phyloP scores from a whole-genome alignment of 2,329 filamentous ascomycete genomes.

The Fusarium bactridioides region DNA sequence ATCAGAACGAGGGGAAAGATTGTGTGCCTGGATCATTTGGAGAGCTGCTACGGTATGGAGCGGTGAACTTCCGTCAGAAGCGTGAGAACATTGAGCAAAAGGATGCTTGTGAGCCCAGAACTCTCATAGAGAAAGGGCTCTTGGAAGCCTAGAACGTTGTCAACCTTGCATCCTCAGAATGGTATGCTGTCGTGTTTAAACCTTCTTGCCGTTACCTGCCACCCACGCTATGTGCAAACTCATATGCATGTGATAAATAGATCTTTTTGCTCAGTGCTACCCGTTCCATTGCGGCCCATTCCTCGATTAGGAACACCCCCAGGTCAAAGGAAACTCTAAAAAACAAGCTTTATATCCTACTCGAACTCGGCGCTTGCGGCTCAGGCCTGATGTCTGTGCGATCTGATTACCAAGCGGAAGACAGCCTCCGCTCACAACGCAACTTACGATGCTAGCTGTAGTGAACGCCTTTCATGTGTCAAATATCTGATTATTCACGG shows the following conservation, averaged over 20 bases:
- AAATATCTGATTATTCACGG: accelerated
- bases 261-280: not conserved
- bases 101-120: not conserved
- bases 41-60: not conserved
- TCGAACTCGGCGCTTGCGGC: too few species aligned
- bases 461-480: not conserved
- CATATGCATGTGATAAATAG: not conserved
- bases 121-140: not conserved
- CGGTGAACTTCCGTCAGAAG: not conserved
- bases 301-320: too few species aligned
- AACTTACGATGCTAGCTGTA: accelerated
- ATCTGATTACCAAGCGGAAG: too few species aligned
- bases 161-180: not conserved
- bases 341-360: too few species aligned
- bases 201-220: too few species aligned
- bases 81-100: not conserved
- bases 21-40: not conserved
- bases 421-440: not conserved
- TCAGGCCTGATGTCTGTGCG: too few species aligned
- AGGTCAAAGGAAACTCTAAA: too few species aligned
- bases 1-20: not conserved
- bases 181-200: not conserved
- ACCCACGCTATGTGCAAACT: not conserved
- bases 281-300: not conserved
- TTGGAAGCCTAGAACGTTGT: not conserved